Evolutionary conservation across 2,329 filamentous ascomycete genomes (phyloP).

Genomic region (Chaetomiaceae sp.): DNA sequence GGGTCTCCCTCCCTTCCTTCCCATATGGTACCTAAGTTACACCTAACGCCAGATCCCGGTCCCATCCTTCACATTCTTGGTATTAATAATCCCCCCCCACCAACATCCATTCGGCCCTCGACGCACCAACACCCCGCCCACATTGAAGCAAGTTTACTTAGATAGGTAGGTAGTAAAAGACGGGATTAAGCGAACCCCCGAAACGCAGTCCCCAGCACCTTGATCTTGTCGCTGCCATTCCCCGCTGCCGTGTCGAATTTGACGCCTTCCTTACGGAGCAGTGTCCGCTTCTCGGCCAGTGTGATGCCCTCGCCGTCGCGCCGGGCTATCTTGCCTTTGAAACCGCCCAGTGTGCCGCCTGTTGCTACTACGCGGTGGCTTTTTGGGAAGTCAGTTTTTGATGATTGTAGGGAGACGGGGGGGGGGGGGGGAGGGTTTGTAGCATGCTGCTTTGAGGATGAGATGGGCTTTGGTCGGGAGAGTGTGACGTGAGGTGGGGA

Average conservation of each 20-base stretch:
- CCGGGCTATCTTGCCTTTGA: conserved; percentile 60
- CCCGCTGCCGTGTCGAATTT: conserved; percentile 46
- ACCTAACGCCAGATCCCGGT: too few species aligned
- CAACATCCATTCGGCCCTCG: too few species aligned
- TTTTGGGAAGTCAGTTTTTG: too few species aligned
- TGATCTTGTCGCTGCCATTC: conserved; percentile 42
- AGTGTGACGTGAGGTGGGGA: background rate
- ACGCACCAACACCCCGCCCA: too few species aligned
- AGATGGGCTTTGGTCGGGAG: background rate
- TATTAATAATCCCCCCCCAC: too few species aligned
- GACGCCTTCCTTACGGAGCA: conserved; percentile 62
- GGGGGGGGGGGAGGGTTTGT: too few species aligned
- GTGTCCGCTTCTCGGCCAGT: conserved; percentile 57
- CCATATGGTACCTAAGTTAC: too few species aligned
- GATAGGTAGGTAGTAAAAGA: too few species aligned
- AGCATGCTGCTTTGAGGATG: background rate
- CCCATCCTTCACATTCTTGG: too few species aligned
- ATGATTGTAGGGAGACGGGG: too few species aligned
- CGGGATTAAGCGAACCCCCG: conserved; percentile 33
- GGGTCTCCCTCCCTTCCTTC: too few species aligned
- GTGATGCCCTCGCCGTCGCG: conserved; percentile 54
- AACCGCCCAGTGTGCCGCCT: conserved; percentile 66
- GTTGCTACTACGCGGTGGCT: conserved; percentile 70
- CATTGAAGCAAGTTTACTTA: too few species aligned
- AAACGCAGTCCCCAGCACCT: conserved; percentile 56